These are phyloP conservation scores for Clonostachys sp. DNA, from an alignment of 2,329 filamentous ascomycete genomes.

Conservation along the genomic window DNA sequence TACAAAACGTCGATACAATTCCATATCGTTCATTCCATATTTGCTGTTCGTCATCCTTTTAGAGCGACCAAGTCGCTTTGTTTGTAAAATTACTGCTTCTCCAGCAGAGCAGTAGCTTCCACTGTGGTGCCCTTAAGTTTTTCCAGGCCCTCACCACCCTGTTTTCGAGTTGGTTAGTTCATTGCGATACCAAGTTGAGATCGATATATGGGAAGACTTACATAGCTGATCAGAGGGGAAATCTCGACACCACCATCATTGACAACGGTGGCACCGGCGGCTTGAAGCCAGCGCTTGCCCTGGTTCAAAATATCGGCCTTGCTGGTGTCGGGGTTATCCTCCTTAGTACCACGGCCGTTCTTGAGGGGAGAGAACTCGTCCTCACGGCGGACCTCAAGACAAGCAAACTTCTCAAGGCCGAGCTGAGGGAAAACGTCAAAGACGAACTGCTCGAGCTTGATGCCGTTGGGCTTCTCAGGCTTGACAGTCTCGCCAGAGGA, in stretches of 20 bases:
- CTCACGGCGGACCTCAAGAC: conserved; percentile 91
- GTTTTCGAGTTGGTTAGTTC: conserved; percentile 9
- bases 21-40: background rate
- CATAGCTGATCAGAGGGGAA: conserved; percentile 91
- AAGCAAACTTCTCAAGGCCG: conserved; percentile 83
- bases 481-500: conserved; percentile 77
- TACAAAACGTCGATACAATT: background rate
- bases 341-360: conserved; percentile 78
- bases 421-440: conserved; percentile 97
- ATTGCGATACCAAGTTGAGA: background rate
- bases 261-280: conserved; percentile 70
- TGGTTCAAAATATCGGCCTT: conserved; percentile 85
- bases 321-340: conserved; percentile 94
- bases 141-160: conserved; percentile 61
- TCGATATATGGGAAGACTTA: conserved; percentile 48
- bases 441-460: conserved; percentile 99
- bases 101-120: conserved; percentile 44
- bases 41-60: background rate
- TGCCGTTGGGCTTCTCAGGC: conserved; percentile 91
- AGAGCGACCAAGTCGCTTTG: background rate
- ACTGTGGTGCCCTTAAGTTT: conserved; percentile 48
- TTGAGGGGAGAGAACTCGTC: conserved; percentile 98
- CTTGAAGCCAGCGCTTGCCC: conserved; percentile 80
- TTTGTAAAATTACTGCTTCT: conserved; percentile 14
- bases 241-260: conserved; percentile 77